These are phyloP conservation scores for Pseudonectria foliicola DNA, from an alignment of 2,329 filamentous ascomycete species.

Conservation along the genomic window DNA sequence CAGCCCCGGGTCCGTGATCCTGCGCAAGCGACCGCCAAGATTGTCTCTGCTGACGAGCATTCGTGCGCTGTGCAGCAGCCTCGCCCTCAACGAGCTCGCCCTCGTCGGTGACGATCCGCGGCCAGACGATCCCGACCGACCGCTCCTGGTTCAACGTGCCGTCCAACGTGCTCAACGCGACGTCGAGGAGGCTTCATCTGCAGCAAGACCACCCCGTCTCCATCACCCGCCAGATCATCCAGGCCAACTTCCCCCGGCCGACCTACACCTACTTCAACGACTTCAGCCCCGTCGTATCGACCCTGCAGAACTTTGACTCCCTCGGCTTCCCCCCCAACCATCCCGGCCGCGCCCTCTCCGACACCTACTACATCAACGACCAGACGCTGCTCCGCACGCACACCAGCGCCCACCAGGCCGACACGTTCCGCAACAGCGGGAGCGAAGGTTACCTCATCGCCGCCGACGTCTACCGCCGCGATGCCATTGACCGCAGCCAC, in stretches of 20 bases:
- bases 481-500: constrained; percentile 90
- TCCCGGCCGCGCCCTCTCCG: constrained; percentile 75
- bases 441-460: constrained; percentile 81
- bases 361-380: constrained; percentile 93
- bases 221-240: constrained; percentile 87
- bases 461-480: constrained; percentile 90
- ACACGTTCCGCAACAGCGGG: constrained; percentile 66
- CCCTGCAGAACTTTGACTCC: constrained; percentile 91
- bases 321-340: constrained; percentile 85
- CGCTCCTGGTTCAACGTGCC: constrained; percentile 78
- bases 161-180: constrained; percentile 62
- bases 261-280: constrained; percentile 71
- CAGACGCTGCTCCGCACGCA: constrained; percentile 83
- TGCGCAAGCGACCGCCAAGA: not conserved
- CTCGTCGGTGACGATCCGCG: constrained; percentile 49
- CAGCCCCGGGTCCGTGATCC: constrained; percentile 4
- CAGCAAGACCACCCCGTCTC: constrained; percentile 81
- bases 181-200: constrained; percentile 79
- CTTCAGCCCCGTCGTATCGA: constrained; percentile 76
- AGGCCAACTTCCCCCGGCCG: constrained; percentile 72
- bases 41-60: constrained; percentile 10
- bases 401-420: constrained; percentile 86
- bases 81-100: constrained; percentile 19
- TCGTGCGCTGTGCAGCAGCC: constrained; percentile 9
- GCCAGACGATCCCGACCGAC: constrained; percentile 52